Base-by-base conservation (phyloP, 2,329 filamentous ascomycete species). In the Xylaria sp. region DNA sequence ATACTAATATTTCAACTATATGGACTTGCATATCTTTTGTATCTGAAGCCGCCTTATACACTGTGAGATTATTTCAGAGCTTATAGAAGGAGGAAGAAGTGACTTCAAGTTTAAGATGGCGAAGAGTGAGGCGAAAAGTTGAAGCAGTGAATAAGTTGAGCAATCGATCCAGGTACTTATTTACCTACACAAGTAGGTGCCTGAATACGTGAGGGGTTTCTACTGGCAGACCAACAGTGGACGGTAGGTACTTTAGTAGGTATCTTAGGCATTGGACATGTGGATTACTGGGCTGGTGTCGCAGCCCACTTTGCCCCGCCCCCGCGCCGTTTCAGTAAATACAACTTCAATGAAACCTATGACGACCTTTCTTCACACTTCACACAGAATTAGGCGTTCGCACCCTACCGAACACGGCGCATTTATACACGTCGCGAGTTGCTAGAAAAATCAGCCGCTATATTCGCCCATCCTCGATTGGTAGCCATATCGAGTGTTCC, bases 291-390 rank as follows among this genome's bases (percentile, higher is more conserved):
- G 44, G 48, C 58, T n/a, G 54, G 20, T 37, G 61, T 48, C 18
- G 61, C 37, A 25, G 28, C 50, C 64, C 57, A 54, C 56, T 66
- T 56, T 56, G 64, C 64, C 64, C 64, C 65, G 65, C 59, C 59
- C 28, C 41, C 41, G 44, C 56, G 58, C 46, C 46, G 65, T 68
- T 65, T 64, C 66, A 48, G 59, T 52, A 54, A 57, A 41, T 20
- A 15, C 18, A 56, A 41, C n/a, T 60, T 28, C 3, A 28, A 28
- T 28, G 28, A 6, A 28, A 20, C 18, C 12, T 55, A 58, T 58
- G 51, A 62, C 57, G 51, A 57, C 50, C 34, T 57, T 65, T 37
- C 12, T 20, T 37, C 34, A 51, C 37, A 52, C 34, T 13, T 20
- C 12, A 46, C 37, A 67, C 34, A 31, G 10, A 18, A n/a, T 37